Evolutionary conservation across 805 yeast genomes (phyloP).

Genomic region (Candida koratica): DNA sequence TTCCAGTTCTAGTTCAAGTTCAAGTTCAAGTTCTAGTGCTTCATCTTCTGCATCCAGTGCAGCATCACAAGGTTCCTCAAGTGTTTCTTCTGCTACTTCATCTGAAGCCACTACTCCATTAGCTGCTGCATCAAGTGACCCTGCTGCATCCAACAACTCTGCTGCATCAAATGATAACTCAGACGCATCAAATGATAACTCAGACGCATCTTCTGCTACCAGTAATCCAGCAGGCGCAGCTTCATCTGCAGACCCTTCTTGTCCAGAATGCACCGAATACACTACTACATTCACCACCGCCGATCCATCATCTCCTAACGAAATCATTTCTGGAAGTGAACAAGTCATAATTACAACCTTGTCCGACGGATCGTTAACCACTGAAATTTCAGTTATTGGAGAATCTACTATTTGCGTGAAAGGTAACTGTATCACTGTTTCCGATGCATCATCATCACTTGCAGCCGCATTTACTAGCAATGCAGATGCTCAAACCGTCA

Average conservation of each 20-base stretch:
- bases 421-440: conserved; percentile 12
- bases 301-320: conserved; percentile 13
- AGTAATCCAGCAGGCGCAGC: not conserved
- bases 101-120: not conserved
- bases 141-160: not conserved
- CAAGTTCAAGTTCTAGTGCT: conserved; percentile 1
- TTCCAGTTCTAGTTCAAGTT: conserved; percentile 1
- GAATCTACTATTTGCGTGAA: conserved; percentile 10
- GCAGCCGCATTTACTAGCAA: conserved; percentile 7
- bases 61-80: conserved; percentile 2
- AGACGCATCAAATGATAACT: not conserved
- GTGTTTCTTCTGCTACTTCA: conserved; percentile 7
- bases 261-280: conserved; percentile 16
- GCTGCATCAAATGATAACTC: not conserved
- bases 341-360: conserved; percentile 16
- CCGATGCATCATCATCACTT: conserved; percentile 10
- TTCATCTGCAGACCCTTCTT: not conserved
- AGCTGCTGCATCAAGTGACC: not conserved
- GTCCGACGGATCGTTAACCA: conserved; percentile 11
- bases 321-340: conserved; percentile 12
- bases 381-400: conserved; percentile 8
- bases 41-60: conserved; percentile 9
- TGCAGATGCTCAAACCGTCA: conserved; percentile 18
- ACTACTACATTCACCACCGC: conserved; percentile 15
- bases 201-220: conserved; percentile 6